Evolutionary conservation across 768 basidiomycete species (phyloP).

Genomic region (Boletus edulis): DNA sequence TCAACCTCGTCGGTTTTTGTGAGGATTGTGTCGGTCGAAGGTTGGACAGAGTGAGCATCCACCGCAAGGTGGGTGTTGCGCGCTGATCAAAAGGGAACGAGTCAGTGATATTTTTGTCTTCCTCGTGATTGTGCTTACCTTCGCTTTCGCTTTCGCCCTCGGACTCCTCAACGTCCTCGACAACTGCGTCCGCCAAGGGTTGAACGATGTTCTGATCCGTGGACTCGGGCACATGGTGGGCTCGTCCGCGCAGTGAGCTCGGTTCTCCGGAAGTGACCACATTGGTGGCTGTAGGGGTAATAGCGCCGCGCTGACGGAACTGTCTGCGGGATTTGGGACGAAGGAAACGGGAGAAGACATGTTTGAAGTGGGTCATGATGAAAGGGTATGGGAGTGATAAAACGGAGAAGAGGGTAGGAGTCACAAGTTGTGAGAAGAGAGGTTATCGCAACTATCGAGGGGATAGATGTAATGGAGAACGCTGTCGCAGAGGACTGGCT

Average conservation of each 20-base stretch:
- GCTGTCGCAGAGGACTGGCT: not conserved
- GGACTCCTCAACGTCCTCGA: not conserved
- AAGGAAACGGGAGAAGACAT: not conserved
- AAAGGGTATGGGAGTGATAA: not conserved
- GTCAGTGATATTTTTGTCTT: not conserved
- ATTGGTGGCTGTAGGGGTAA: not conserved
- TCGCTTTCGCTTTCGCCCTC: not conserved
- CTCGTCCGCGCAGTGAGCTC: not conserved
- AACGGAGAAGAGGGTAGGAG: not conserved
- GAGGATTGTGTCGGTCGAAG: not conserved
- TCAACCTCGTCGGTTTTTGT: not conserved
- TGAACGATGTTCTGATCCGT: not conserved
- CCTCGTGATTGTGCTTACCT: not conserved
- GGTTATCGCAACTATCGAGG: not conserved
- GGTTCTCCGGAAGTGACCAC: not conserved
- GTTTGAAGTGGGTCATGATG: not conserved
- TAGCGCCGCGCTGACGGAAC: not conserved
- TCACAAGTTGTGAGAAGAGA: not conserved
- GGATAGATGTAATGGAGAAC: not conserved
- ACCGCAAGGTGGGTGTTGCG: not conserved
- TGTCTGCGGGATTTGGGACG: not conserved
- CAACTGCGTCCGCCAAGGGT: not conserved
- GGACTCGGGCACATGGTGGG: not conserved
- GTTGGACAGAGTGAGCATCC: not conserved
- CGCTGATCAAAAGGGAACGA: not conserved